These are phyloP conservation scores for Raddia guianensis DNA, from an alignment of 176 grass and related monocot genomes.

Conservation along the genomic window DNA sequence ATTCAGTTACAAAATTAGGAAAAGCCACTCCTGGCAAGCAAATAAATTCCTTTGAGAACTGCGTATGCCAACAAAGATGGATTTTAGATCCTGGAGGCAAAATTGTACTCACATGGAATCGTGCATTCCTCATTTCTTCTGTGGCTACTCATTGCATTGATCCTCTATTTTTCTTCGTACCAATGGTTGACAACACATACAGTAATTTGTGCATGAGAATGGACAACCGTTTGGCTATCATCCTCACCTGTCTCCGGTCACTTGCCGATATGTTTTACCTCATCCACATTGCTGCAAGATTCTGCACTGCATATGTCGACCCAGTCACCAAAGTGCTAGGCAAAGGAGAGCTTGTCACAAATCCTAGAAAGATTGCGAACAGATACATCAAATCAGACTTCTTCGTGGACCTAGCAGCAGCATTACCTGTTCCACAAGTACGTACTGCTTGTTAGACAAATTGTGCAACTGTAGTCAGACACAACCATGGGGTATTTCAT, in stretches of 20 bases:
- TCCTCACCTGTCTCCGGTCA: conserved; percentile 43
- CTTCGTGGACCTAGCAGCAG: conserved; percentile 45
- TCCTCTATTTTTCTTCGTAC: conserved; percentile 61
- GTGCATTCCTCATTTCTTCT: conserved; percentile 46
- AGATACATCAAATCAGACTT: conserved; percentile 58
- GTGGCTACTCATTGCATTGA: conserved; percentile 50
- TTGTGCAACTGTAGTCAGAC: background rate
- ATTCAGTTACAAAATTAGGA: background rate
- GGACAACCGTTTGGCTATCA: conserved; percentile 31
- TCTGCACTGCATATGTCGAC: conserved; percentile 57
- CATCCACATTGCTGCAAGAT: conserved; percentile 43
- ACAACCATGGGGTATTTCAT: no score
- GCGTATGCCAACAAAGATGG: background rate
- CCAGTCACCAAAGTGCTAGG: conserved; percentile 57
- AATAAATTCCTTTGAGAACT: background rate
- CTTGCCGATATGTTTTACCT: conserved; percentile 49
- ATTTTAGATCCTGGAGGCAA: conserved; percentile 53
- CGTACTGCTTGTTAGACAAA: background rate
- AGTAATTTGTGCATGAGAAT: conserved; percentile 42
- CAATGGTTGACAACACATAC: conserved; percentile 24
- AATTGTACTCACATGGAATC: conserved; percentile 44
- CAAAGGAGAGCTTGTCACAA: conserved; percentile 50
- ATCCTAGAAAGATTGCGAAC: conserved; percentile 40
- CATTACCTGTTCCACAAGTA: conserved; percentile 64
- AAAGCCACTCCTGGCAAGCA: background rate